Percentiles rank a stretch among this genome's conserved stretches.
Conservation (phyloP, 2,329 filamentous ascomycete genomes). For the Colletotrichum sp. region DNA sequence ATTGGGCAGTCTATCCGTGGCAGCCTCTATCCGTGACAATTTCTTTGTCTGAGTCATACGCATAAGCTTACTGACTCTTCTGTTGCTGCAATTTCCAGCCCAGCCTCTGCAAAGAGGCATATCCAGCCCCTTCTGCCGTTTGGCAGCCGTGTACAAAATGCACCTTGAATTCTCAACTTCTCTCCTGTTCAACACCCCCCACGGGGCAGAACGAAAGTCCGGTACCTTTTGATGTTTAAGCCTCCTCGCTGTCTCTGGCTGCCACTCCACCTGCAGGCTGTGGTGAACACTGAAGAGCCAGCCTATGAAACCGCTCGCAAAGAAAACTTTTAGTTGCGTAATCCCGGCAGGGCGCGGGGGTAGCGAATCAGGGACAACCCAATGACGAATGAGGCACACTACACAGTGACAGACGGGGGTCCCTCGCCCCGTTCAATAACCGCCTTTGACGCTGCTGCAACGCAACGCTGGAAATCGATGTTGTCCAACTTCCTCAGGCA, state of each 20-base stretch:
- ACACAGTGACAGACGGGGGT: not conserved
- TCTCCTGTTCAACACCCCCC: not conserved
- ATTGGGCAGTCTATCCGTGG: not conserved
- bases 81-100: not conserved
- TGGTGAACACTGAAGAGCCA: not conserved
- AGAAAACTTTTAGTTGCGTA: slow-evolving; percentile 12
- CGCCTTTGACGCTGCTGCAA: not conserved
- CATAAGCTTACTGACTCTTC: not conserved
- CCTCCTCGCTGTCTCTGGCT: not conserved
- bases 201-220: not conserved
- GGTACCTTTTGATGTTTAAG: not conserved
- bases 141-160: not conserved
- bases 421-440: not conserved
- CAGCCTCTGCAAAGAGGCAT: not conserved
- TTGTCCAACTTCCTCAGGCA: not conserved
- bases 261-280: not conserved
- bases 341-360: slow-evolving; percentile 1
- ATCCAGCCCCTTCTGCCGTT: not conserved
- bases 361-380: slow-evolving; percentile 8
- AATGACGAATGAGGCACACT: slow-evolving; percentile 9
- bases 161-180: not conserved
- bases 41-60: slow-evolving; percentile 10
- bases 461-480: not conserved
- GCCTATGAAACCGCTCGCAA: not conserved
- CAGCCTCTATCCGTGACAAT: slow-evolving; percentile 2